phyloP scores from a whole-genome alignment of 1,139 yeast genomes.

The Yamadazyma diospyri region DNA sequence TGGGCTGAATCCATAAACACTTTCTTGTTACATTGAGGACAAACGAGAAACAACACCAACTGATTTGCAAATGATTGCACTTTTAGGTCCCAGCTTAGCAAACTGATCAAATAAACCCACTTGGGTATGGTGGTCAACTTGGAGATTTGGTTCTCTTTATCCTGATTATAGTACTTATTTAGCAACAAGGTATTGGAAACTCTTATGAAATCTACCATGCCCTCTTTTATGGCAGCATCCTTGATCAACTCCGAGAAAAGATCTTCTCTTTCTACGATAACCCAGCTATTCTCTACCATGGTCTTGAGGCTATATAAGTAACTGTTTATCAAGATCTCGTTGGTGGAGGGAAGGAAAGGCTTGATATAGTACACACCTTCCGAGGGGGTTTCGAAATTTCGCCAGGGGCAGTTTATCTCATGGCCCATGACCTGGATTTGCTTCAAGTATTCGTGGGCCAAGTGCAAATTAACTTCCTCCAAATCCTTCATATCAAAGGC shows the following conservation, averaged over 20 bases:
- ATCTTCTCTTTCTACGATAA: constrained; percentile 23
- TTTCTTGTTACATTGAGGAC: constrained; percentile 36
- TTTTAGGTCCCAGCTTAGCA: constrained; percentile 36
- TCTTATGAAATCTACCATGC: constrained; percentile 15
- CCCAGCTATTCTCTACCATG: constrained; percentile 27
- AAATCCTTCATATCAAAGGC: constrained; percentile 21
- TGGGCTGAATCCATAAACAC: constrained; percentile 22
- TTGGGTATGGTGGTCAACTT: constrained; percentile 23
- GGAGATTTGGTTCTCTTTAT: constrained; percentile 29
- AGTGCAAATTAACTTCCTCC: constrained; percentile 21
- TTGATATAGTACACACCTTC: constrained; percentile 35
- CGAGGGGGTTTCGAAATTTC: constrained; percentile 32
- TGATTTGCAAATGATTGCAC: constrained; percentile 28
- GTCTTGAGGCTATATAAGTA: constrained; percentile 28
- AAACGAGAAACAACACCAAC: constrained; percentile 29
- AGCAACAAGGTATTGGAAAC: constrained; percentile 33
- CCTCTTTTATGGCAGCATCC: constrained; percentile 7
- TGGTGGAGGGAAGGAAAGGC: constrained; percentile 32
- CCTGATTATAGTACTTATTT: constrained; percentile 24
- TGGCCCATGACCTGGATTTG: constrained; percentile 28
- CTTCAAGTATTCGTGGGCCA: constrained; percentile 22
- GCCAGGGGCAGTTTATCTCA: constrained; percentile 34
- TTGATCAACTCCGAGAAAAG: constrained; percentile 20
- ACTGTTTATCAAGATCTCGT: constrained; percentile 24
- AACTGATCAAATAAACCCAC: constrained; percentile 34